These are phyloP conservation scores for Citrus australasica DNA, from an alignment of 345 rosid genomes.

Conservation along the genomic window DNA sequence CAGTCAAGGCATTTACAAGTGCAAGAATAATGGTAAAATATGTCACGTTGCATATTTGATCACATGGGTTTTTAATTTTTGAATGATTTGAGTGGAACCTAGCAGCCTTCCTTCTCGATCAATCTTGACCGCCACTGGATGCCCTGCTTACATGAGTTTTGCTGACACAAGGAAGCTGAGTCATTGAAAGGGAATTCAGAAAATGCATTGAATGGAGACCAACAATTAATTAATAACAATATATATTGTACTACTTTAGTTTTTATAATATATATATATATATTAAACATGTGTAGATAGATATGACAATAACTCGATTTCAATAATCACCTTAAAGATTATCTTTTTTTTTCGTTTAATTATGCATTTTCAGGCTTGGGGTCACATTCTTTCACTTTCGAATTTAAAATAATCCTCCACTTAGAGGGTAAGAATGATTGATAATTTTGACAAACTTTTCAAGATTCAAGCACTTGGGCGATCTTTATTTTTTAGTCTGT, in stretches of 20 bases:
- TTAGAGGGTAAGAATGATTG: not conserved
- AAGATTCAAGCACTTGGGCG: slow-evolving; percentile 3
- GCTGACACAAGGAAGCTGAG: not conserved
- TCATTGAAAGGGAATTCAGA: too few species aligned
- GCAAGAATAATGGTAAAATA: not conserved
- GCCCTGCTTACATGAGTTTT: not conserved
- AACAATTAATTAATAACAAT: too few species aligned
- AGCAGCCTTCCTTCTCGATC: not conserved
- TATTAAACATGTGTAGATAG: not conserved
- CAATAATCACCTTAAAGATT: not conserved
- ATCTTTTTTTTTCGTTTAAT: not conserved
- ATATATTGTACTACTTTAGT: too few species aligned
- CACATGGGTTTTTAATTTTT: not conserved
- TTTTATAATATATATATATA: too few species aligned
- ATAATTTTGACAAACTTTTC: not conserved
- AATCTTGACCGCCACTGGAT: not conserved
- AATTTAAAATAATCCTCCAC: not conserved
- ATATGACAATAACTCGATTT: not conserved
- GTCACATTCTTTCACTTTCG: not conserved
- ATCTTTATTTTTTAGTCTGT: not conserved
- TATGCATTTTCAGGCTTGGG: not conserved
- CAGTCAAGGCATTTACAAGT: not conserved
- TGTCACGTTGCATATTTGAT: not conserved
- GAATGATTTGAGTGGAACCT: not conserved
- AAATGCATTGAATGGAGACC: not conserved